Evolutionary conservation across 768 basidiomycete genomes (phyloP), one percentile per base, ranked within the genome.

Genomic region (Hirschioporus abietinus): DNA sequence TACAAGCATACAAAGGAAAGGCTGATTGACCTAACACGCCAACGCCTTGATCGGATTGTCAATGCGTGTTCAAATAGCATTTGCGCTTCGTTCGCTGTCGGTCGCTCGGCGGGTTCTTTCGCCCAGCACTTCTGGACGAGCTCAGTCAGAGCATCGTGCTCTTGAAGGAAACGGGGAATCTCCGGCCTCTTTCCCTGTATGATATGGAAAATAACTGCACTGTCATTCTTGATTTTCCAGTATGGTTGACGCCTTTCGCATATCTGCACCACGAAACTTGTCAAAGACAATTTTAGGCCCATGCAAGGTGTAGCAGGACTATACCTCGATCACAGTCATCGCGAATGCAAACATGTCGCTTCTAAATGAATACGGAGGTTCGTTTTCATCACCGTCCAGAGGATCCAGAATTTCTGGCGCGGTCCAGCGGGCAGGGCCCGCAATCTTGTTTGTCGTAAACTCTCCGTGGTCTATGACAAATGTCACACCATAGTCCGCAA

Each of bases 151-250:
- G 10, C 58, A 0, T 42, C 63, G n/a, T 66, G 58, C 6, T 63
- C 20, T 35, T 65, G 52, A 34, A 72, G 18, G 64, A 57, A 64
- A n/a, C 36, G 25, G 2, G 73, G 71, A 4, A 72, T 30, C 18
- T 68, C 68, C 27, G 74, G 74, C 4, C 72, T 67, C 6, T 67
- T 65, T 8, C 67, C 69, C 15, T 68, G 65, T 2, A 74, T 15
- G 25, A 76, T 66, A 12, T 58, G 64, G 60, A 71, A 71, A 17
- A 76, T 71, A 23, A 75, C 73, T 1, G 68, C 26, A 57, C 66
- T 68, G 63, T 76, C 75, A 23, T 69, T 73, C 64, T 70, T 12
- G 12, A 20, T 52, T 15, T 15, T 52, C 42, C 42, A 52, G 12
- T 52, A 52, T 1, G 42, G 42, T 52, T 52, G 42, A 15, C 20